Percentiles rank a stretch among this genome's conserved stretches.
Conservation (phyloP, 768 basidiomycete species). For the Hysterangium stoloniferum region DNA sequence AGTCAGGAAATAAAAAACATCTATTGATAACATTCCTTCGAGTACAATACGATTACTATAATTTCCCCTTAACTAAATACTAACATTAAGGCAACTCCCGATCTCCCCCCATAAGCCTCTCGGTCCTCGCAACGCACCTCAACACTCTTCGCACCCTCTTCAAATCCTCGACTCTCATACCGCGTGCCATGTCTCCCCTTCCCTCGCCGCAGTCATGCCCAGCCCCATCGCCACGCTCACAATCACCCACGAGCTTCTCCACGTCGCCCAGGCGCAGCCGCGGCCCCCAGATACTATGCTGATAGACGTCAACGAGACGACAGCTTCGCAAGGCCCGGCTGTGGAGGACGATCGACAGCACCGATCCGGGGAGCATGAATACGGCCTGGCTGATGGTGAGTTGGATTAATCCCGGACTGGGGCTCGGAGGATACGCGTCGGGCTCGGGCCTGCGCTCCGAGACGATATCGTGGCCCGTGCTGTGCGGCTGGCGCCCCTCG, state of each 20-base stretch:
- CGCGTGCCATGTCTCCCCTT: no score
- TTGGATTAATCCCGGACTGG: constrained; percentile 1
- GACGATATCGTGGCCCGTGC: not conserved
- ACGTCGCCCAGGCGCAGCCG: constrained; percentile 43
- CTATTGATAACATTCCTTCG: no score
- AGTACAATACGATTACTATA: no score
- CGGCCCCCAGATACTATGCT: constrained; percentile 51
- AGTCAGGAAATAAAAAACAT: no score
- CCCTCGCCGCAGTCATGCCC: not conserved
- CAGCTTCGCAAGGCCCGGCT: constrained; percentile 25
- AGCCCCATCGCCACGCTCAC: constrained; percentile 8
- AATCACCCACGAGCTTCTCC: constrained; percentile 27
- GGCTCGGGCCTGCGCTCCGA: no score
- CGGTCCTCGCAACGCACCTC: constrained; percentile 43
- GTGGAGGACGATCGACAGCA: constrained; percentile 30
- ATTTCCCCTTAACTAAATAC: no score
- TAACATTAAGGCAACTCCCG: constrained; percentile 27
- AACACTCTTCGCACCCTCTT: constrained; percentile 34
- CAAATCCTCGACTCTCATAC: constrained; percentile 11
- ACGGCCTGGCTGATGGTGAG: constrained; percentile 45
- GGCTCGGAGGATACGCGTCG: not conserved
- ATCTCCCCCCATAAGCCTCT: constrained; percentile 48
- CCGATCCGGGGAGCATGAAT: constrained; percentile 32
- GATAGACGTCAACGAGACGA: constrained; percentile 45
- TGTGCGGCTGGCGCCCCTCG: constrained; percentile 15